Evolutionary conservation across 345 rosid species (phyloP), one percentile per base, ranked within the genome.

Genomic region (Abelmoschus esculentus): DNA sequence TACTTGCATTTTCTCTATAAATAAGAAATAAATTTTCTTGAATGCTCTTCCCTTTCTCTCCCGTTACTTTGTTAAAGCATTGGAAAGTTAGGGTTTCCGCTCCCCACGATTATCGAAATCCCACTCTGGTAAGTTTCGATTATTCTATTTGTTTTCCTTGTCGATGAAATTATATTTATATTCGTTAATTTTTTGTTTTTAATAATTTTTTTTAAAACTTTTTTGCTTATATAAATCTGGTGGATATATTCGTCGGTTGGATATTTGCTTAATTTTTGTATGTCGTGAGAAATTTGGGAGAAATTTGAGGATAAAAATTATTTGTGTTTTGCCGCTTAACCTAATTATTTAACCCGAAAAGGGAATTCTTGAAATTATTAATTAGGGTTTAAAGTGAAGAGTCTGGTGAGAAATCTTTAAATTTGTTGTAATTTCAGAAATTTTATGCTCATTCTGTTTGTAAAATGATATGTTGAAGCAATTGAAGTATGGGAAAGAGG

Each of bases 401-500:
- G 15, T 66, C 19, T 47, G 32, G 40, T 29, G 34, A 29, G 22
- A 15, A 47, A 29, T 46, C 12, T 65, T 6, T 14, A 26, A 13
- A 7, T 22, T 44, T 18, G 7, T 15, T 1, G 6, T 46, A 65
- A 26, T 65, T 32, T 34, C 19, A 11, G 42, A 32, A 12, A 7
- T 0, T 55, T 13, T 55, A 44, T 58, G 46, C 54, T 70, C 3
- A 28, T 26, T 59, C 2, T 59, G 57, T n/a, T 26, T 58, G 72
- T 36, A 11, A 68, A 53, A 34, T 68, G 61, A 52, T 18, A 32
- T 66, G 32, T 17, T 52, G 57, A 42, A 70, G 57, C 19, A 59
- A 70, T 46, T 73, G 66, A 73, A 47, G 12, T n/a, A 95, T 95
- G 99, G 99, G 99, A 55, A 56, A 91, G 86, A 90, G 99, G 86